Evolutionary conservation across 306 rosid genomes (phyloP).

Genomic region (Glycyrrhiza uralensis): DNA sequence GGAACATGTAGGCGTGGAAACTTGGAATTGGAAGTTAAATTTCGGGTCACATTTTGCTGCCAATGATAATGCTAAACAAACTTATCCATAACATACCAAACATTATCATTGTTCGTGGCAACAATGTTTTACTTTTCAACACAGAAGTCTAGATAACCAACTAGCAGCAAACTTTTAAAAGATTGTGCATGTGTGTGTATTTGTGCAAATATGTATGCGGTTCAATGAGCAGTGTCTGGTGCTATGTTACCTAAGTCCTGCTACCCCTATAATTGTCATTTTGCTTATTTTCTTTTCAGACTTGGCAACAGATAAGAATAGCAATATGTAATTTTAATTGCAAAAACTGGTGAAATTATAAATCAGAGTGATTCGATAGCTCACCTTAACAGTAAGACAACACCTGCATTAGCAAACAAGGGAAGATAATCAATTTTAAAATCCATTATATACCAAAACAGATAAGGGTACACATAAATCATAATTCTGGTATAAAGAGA

Average conservation of each 20-base stretch:
- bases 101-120: neutral
- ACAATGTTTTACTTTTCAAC: neutral
- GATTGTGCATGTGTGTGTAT: neutral
- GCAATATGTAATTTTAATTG: neutral
- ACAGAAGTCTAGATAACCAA: neutral
- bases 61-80: neutral
- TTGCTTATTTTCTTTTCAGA: neutral
- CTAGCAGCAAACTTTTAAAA: slow-evolving; percentile 1
- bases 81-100: neutral
- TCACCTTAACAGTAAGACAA: slow-evolving; percentile 94
- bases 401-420: slow-evolving; percentile 67
- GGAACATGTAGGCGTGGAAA: neutral
- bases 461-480: neutral
- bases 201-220: neutral
- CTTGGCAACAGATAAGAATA: neutral
- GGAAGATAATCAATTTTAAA: slow-evolving; percentile 9
- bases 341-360: slow-evolving; percentile 13
- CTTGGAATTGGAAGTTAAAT: neutral
- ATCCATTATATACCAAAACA: slow-evolving; percentile 1
- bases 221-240: neutral
- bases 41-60: neutral
- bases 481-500: neutral
- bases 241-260: neutral
- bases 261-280: neutral
- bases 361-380: slow-evolving; percentile 16